Evolutionary conservation across 1,284 basidiomycete genomes (phyloP), one percentile per base, ranked within the genome.

Genomic region (Butyriboletus appendiculatus): DNA sequence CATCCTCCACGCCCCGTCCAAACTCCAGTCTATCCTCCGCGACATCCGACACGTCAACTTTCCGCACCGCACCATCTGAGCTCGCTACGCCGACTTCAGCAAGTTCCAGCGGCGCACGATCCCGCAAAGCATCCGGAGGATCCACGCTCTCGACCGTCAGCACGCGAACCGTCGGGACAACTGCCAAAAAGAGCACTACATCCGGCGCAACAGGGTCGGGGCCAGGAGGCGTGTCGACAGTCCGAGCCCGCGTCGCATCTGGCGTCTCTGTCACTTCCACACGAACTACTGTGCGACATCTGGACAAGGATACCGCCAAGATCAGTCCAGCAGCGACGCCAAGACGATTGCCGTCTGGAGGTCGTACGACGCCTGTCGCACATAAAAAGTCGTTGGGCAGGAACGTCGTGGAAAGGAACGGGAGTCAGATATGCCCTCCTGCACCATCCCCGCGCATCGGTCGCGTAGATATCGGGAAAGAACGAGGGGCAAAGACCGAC

Each of bases 1-100:
- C 53, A 55, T 77, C 71, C 42, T 60, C 71, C 42, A 59, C 62
- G 6, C 73, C 70, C 1, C 74, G 80, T 20, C 77, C 80, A 6
- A 69, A 63, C 3, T 82, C 82, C 6, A 71, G 68, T 10, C 59
- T 76, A 24, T 81, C 81, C n/a, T 73, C 72, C 1, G 74, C 75
- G 5, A 83, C 76, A 43, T 80, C 82, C 3, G 77, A 73, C 15
- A 76, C 78, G 3, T 76, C 75, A 0, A 78, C 80, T 1, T 88
- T 84, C 66, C 81, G 80, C 52, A 87, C 83, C 0, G 83, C 86
- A 22, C 71, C 62, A 16, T 76, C 77, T 1, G 79, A 81, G 32
- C 59, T 65, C 5, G 53, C 70, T 22, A 69, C 72, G 0, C 67
- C 73, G 40, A 70, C 69, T 16, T 65, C 72, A 32, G 61, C 67